Evolutionary conservation across 495 filamentous ascomycete genomes (phyloP).

Genomic region (Tuber magnatum): DNA sequence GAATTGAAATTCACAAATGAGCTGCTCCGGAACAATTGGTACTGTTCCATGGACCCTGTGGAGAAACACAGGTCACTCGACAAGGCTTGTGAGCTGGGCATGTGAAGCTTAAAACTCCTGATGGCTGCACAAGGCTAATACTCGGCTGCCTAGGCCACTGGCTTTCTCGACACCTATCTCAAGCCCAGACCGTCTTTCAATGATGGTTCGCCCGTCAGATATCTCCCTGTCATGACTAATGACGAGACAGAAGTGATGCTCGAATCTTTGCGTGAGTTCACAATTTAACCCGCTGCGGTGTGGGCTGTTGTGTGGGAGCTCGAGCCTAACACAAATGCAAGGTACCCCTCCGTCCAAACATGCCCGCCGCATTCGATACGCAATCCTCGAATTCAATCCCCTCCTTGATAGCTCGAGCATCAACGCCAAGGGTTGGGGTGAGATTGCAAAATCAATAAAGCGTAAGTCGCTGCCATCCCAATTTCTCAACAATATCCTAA

Average conservation of each 20-base stretch:
- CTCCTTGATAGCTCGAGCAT: conserved; percentile 91
- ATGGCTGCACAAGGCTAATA: background rate
- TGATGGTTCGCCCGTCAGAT: conserved; percentile 59
- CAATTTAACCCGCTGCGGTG: conserved; percentile 19
- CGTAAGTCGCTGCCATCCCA: conserved; percentile 17
- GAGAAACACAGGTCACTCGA: background rate
- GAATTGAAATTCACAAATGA: background rate
- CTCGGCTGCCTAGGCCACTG: conserved; percentile 56
- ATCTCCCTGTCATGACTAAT: conserved; percentile 52
- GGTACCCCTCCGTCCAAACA: conserved; percentile 72
- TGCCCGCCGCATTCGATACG: conserved; percentile 74
- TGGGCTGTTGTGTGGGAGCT: background rate
- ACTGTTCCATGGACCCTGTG: background rate
- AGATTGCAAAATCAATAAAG: conserved; percentile 64
- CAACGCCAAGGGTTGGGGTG: conserved; percentile 78
- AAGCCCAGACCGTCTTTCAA: conserved; percentile 82
- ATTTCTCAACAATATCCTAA: conserved; percentile 1
- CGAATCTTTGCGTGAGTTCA: conserved; percentile 32
- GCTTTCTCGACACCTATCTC: conserved; percentile 78
- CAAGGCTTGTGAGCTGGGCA: conserved; percentile 42
- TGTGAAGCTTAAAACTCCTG: conserved; percentile 33
- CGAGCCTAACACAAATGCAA: conserved; percentile 4
- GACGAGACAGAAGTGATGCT: conserved; percentile 35
- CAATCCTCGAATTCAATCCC: conserved; percentile 75
- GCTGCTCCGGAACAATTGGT: background rate